Evolutionary conservation across 441 rosid species (phyloP).

Genomic region (Capsella rubella): DNA sequence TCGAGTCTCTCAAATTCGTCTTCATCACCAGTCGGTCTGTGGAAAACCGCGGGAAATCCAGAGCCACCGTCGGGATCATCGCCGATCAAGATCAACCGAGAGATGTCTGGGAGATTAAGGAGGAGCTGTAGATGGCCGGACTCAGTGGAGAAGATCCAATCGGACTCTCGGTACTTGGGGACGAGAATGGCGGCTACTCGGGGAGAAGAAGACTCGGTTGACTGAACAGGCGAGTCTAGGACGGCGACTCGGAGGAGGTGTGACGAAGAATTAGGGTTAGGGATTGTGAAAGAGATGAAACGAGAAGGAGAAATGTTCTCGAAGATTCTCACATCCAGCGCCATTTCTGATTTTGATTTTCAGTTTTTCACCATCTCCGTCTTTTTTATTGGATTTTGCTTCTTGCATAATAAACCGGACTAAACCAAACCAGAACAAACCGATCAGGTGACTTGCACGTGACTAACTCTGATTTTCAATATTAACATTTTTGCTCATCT

Average conservation of each 20-base stretch:
- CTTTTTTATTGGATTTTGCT: not conserved
- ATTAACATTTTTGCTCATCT: not conserved
- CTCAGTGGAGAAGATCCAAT: conserved; percentile 89
- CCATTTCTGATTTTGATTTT: conserved; percentile 33
- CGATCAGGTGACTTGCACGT: conserved; percentile 35
- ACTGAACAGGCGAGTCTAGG: conserved; percentile 71
- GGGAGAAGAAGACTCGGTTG: conserved; percentile 42
- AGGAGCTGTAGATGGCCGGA: conserved; percentile 85
- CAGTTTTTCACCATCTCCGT: conserved; percentile 4
- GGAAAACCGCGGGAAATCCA: conserved; percentile 41
- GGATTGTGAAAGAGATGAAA: conserved; percentile 75
- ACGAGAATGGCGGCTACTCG: conserved; percentile 72
- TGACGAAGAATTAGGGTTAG: conserved; percentile 45
- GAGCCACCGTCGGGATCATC: conserved; percentile 33
- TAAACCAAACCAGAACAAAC: conserved; percentile 31
- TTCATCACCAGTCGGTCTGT: conserved; percentile 22
- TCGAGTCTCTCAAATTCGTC: conserved; percentile 36
- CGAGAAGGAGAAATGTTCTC: conserved; percentile 65
- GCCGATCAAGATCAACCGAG: conserved; percentile 69
- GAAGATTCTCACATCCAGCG: conserved; percentile 52
- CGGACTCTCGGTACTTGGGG: conserved; percentile 69
- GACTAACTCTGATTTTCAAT: not conserved
- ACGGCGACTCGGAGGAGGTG: conserved; percentile 66
- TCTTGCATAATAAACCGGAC: conserved; percentile 26
- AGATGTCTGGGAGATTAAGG: conserved; percentile 51